These are phyloP conservation scores for Marasmius fiardii DNA, from an alignment of 1,284 basidiomycete genomes.

Conservation along the genomic window DNA sequence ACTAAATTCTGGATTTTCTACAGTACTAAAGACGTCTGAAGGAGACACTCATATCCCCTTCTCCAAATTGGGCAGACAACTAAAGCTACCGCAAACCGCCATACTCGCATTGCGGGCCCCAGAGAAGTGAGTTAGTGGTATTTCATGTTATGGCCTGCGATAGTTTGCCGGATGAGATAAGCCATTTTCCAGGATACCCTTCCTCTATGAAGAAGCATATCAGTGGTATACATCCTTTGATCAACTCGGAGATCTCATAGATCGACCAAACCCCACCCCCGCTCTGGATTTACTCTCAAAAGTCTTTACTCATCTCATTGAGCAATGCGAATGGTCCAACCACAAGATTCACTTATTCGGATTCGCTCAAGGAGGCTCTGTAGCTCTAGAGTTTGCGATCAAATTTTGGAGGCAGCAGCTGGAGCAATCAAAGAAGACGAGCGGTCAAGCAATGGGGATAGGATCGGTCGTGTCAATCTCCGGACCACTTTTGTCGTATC, in stretches of 20 bases:
- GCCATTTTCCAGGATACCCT: slow-evolving; percentile 61
- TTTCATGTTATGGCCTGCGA: not conserved
- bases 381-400: slow-evolving; percentile 68
- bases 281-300: slow-evolving; percentile 54
- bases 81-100: slow-evolving; percentile 87
- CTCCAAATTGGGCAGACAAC: slow-evolving; percentile 62
- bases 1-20: not conserved
- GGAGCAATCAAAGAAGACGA: too few relatives aligned
- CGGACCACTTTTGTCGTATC: slow-evolving; percentile 75
- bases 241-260: slow-evolving; percentile 68
- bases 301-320: slow-evolving; percentile 56
- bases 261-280: slow-evolving; percentile 68
- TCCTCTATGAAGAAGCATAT: slow-evolving; percentile 75
- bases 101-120: slow-evolving; percentile 78
- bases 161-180: not conserved
- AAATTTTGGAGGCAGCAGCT: slow-evolving; percentile 43
- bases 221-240: slow-evolving; percentile 92
- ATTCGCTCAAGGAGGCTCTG: slow-evolving; percentile 85
- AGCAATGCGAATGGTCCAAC: slow-evolving; percentile 63
- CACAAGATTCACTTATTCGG: slow-evolving; percentile 82
- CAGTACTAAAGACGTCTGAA: slow-evolving; percentile 24
- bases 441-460: slow-evolving; percentile 30
- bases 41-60: slow-evolving; percentile 85
- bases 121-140: slow-evolving; percentile 51
- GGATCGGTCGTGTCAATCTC: slow-evolving; percentile 70